Conservation (phyloP, 495 filamentous ascomycete genomes). For the Penicillium robsamsonii region DNA sequence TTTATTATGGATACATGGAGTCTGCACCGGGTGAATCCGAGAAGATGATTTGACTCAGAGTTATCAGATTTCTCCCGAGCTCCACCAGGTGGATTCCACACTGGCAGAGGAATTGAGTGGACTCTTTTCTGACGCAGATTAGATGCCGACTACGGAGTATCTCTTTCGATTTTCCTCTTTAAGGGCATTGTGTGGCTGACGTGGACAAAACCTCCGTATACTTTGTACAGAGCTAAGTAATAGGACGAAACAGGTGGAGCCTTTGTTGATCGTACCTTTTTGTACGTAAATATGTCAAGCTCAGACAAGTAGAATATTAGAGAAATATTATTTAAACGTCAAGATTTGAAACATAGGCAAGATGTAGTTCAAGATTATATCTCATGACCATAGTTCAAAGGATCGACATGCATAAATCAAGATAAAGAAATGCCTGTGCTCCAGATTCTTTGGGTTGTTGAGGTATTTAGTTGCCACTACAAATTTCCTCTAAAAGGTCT, state of each 20-base stretch:
- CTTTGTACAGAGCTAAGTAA: constrained; percentile 1
- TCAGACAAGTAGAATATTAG: background rate
- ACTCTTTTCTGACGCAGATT: constrained; percentile 2
- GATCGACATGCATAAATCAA: background rate
- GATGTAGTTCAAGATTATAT: background rate
- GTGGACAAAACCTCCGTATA: background rate
- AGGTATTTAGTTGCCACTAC: too few relatives aligned
- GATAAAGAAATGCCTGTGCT: background rate
- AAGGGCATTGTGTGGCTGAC: constrained; percentile 1
- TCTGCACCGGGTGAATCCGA: constrained; percentile 13
- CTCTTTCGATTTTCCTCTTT: background rate
- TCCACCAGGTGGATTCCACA: constrained; percentile 25
- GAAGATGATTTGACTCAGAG: constrained; percentile 24
- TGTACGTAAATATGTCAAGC: background rate
- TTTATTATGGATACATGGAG: constrained; percentile 22
- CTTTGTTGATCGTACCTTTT: background rate
- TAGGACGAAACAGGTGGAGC: constrained; percentile 5
- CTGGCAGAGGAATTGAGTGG: constrained; percentile 4
- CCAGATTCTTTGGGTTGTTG: background rate
- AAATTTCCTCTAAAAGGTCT: background rate
- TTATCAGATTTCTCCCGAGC: constrained; percentile 30
- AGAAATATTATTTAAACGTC: background rate
- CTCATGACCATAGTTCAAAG: background rate
- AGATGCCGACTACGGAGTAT: background rate
- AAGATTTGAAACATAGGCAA: too few relatives aligned